Base-by-base conservation (phyloP, 192 early-diverging fungal genomes). In the Backusella mclennaniae region DNA sequence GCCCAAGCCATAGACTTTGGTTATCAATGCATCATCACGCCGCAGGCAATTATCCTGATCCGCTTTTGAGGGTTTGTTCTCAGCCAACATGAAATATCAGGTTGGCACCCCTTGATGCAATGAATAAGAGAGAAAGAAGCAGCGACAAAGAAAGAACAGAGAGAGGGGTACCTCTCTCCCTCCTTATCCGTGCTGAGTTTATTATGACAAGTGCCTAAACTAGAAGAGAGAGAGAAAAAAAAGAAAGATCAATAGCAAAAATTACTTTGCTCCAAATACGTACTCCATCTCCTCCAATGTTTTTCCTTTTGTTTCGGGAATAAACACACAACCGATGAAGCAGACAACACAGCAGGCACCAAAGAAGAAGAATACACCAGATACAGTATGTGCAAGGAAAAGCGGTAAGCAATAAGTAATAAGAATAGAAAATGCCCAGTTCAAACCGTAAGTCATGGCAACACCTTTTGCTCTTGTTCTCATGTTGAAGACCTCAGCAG, bases 241-340 rank as follows among this genome's bases (percentile, higher is more conserved):
- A 68, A 33, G 33, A 19, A 38, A 36, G 15, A 68, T 38, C 31
- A 68, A 68, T 68, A 38, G 15, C 19, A 33, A 49, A 49, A 33
- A 3, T 49, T 71, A 71, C 29, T 49, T 71, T 36, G 69, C 67
- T 52, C 74, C 46, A 71, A 94, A 97, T 36, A 97, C 79, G 7
- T 90, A 80, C 71, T 97, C 96, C 89, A 98, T 95, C 75, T 97
- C 93, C 78, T 98, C 96, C 67, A 98, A 87, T 33, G 92, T 87
- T 26, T 89, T 83, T 46, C 92, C 90, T 85, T 91, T 94, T 74
- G 95, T 97, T 82, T 96, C 95, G 6, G 93, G 93, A 69, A 93
- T 87, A 77, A 93, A 84, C 77, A 86, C 92, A 68, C 89, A 83
- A 39, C 89, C 89, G 39, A 84, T 41, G 1, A 69, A 53, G 39